Base-by-base conservation (phyloP, 805 yeast genomes). In the Cyberlindnera euphorbiae region DNA sequence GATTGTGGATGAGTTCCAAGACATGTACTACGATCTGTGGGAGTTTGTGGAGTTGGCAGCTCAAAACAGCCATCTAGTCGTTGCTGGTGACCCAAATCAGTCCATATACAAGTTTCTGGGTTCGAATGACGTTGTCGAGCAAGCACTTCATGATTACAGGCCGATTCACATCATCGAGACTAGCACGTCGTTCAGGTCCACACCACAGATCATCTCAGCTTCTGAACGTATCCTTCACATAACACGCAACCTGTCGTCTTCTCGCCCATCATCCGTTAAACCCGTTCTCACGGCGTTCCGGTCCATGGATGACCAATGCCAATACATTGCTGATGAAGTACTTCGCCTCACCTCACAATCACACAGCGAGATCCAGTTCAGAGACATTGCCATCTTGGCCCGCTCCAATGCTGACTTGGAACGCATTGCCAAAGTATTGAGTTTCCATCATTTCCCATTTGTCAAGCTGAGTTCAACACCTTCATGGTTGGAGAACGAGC, bases 1-100 rank as follows among this genome's bases (percentile, higher is more conserved):
- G 0, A 55, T 83, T 1, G 77, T 82, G 10, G 90, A 83, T 58
- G 90, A 83, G 52, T 79, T 77, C 49, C 90, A 83, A 52, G 90
- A 83, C 55, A 65, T 82, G 52, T 73, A 77, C 43, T 69, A 71
- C 0, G 64, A 63, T 8, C 58, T 81, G 15, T 48, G 73, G 17
- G 64, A 65, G 14, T 52, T 82, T 2, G 58, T 79, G 4, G 50
- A 55, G 5, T 52, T 63, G 1, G 58, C 74, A 3, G 44, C 66
- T 0, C 40, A 39, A 7, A 46, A 49, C 3, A 67, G 73, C 35
- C 88, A 82, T 53, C 49, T 83, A 24, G 70, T 80, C 2, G 55
- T 82, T 14, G 81, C 87, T 4, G 89, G 89, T 1, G 90, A 83
- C 56, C 73, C 77, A 1, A 67, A 76, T 52, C 90, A 83, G 56